phyloP scores from a whole-genome alignment of 345 rosid genomes.

The Linum tenue region DNA sequence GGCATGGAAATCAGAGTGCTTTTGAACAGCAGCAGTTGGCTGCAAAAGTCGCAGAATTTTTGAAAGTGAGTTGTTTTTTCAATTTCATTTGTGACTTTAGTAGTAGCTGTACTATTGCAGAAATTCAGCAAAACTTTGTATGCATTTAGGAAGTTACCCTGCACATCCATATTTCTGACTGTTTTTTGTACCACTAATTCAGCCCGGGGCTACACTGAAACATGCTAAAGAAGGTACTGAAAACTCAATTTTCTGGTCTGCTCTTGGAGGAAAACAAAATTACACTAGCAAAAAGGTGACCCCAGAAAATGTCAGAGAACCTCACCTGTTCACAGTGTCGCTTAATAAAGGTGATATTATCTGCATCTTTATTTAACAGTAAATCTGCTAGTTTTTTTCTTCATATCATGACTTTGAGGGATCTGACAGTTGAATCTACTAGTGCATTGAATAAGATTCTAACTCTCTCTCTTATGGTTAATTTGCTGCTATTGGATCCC shows the following conservation, averaged over 20 bases:
- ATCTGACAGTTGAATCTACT: background rate
- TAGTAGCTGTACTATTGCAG: background rate
- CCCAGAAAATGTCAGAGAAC: slow-evolving; percentile 63
- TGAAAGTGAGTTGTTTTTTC: slow-evolving; percentile 44
- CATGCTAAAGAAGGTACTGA: slow-evolving; percentile 97
- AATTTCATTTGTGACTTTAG: no score
- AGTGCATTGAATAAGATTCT: slow-evolving; percentile 23
- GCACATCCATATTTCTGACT: background rate
- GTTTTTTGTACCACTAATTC: slow-evolving; percentile 27
- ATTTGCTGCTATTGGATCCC: slow-evolving; percentile 19
- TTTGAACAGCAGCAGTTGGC: slow-evolving; percentile 87
- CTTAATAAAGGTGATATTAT: slow-evolving; percentile 51
- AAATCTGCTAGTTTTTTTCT: slow-evolving; percentile 2
- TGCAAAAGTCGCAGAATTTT: slow-evolving; percentile 71
- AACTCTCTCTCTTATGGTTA: slow-evolving; percentile 28
- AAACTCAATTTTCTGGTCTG: slow-evolving; percentile 90
- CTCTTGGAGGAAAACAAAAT: slow-evolving; percentile 96
- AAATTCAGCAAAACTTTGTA: background rate
- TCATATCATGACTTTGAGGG: background rate
- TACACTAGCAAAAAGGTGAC: slow-evolving; percentile 64
- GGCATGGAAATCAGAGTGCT: slow-evolving; percentile 96
- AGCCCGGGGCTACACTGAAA: slow-evolving; percentile 84
- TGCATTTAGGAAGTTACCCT: background rate
- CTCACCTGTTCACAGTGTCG: slow-evolving; percentile 72
- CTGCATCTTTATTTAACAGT: slow-evolving; percentile 4